phyloP scores from a whole-genome alignment of 306 rosid genomes.

The Corylus americana region DNA sequence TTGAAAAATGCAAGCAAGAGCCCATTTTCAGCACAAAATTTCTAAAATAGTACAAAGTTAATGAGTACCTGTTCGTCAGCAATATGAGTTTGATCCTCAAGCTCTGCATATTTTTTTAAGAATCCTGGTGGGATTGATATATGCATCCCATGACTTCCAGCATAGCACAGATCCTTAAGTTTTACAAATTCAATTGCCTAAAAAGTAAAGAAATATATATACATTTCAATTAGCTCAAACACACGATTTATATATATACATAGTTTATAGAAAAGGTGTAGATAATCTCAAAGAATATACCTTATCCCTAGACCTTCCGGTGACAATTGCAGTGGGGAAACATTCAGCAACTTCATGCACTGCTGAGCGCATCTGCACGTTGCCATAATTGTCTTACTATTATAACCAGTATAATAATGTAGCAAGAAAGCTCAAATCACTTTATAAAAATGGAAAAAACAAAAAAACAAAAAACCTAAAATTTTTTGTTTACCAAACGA shows the following conservation, averaged over 20 bases:
- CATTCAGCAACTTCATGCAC: constrained; percentile 36
- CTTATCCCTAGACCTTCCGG: constrained; percentile 54
- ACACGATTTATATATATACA: no score
- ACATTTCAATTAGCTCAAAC: no score
- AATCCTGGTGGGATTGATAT: constrained; percentile 54
- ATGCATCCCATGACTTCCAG: constrained; percentile 80
- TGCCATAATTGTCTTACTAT: no score
- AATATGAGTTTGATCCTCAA: constrained; percentile 36
- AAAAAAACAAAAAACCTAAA: no score
- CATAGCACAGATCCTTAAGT: constrained; percentile 50
- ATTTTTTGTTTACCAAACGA: no score
- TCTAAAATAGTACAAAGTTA: no score
- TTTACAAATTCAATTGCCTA: constrained; percentile 56
- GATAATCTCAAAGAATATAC: neutral
- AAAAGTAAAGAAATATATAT: neutral
- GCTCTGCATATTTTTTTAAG: constrained; percentile 20
- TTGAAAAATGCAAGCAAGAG: no score
- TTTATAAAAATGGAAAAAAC: no score
- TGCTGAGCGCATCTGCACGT: constrained; percentile 52
- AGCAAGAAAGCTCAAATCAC: no score
- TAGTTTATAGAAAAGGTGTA: no score
- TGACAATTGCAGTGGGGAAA: constrained; percentile 57
- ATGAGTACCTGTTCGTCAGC: constrained; percentile 43
- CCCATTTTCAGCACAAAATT: no score
- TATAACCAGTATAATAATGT: no score